phyloP scores from a whole-genome alignment of 208 protist genomes.

The Acanthamoeba sp. region DNA sequence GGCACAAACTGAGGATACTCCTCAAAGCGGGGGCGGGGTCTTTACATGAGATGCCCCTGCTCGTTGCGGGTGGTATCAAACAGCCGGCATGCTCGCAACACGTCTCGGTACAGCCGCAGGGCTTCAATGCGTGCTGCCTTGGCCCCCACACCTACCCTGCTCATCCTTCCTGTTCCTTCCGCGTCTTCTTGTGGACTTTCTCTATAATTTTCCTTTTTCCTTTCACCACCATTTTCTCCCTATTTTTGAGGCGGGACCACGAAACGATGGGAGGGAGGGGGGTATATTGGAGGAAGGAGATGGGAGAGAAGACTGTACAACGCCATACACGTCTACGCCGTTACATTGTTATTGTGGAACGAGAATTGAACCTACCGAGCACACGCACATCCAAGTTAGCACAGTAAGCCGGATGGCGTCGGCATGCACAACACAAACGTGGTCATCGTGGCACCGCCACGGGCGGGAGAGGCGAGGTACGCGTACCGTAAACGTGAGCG shows the following conservation, averaged over 20 bases:
- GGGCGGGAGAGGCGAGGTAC: neutral
- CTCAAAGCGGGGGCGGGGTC: neutral
- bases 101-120: constrained; percentile 59
- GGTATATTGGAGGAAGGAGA: neutral
- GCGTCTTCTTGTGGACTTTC: neutral
- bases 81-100: constrained; percentile 25
- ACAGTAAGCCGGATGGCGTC: neutral
- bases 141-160: neutral
- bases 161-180: neutral
- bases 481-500: constrained; percentile 72
- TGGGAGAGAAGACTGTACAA: constrained; percentile 24
- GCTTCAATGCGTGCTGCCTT: constrained; percentile 3
- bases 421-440: neutral
- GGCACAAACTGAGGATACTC: no score
- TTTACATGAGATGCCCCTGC: constrained; percentile 57
- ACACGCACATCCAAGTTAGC: neutral
- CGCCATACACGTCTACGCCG: neutral
- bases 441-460: no score
- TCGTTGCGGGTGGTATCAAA: constrained; percentile 47
- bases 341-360: neutral
- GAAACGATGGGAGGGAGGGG: neutral
- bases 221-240: no score
- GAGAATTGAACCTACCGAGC: constrained; percentile 49
- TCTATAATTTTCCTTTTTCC: neutral
- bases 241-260: neutral